Percentiles rank a stretch among this genome's conserved stretches.
phyloP scores from a whole-genome alignment of 1,284 basidiomycete genomes.

The Leccinum olivaceoglutinosum region DNA sequence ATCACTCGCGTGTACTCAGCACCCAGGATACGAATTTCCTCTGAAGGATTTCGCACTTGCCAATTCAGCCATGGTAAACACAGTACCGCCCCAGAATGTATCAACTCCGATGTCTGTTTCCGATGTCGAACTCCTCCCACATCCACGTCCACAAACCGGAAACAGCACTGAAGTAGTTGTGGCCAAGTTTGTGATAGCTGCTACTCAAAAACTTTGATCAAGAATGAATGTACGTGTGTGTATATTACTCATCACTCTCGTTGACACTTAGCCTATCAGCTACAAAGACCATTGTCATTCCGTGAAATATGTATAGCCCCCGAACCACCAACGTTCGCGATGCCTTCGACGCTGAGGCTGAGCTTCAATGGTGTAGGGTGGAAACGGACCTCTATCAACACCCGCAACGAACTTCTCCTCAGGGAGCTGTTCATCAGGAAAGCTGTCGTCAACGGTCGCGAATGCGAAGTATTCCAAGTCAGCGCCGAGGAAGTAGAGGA shows the following conservation, averaged over 20 bases:
- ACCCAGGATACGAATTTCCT: slow-evolving; percentile 74
- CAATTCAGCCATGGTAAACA: slow-evolving; percentile 82
- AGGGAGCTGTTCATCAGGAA: slow-evolving; percentile 84
- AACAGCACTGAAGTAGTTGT: slow-evolving; percentile 98
- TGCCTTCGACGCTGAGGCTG: slow-evolving; percentile 82
- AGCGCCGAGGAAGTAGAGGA: slow-evolving; percentile 84
- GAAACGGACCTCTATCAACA: slow-evolving; percentile 44
- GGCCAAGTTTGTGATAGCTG: slow-evolving; percentile 95
- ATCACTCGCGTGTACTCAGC: slow-evolving; percentile 2
- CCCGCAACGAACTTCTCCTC: slow-evolving; percentile 77
- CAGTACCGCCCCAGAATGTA: slow-evolving; percentile 90
- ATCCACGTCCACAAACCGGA: slow-evolving; percentile 91
- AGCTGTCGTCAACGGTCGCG: slow-evolving; percentile 77
- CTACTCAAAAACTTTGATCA: slow-evolving; percentile 66
- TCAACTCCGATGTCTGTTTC: slow-evolving; percentile 94
- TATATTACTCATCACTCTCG: background rate
- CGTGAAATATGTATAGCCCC: slow-evolving; percentile 41
- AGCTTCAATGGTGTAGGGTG: slow-evolving; percentile 57
- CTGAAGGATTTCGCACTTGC: slow-evolving; percentile 68
- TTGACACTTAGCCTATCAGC: slow-evolving; percentile 18
- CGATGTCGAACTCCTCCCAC: slow-evolving; percentile 78
- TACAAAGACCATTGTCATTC: slow-evolving; percentile 48
- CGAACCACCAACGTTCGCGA: slow-evolving; percentile 56
- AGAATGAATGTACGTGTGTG: slow-evolving; percentile 44
- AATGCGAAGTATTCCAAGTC: slow-evolving; percentile 75